phyloP scores from a whole-genome alignment of 2,329 filamentous ascomycete species.

The Claviceps monticola region DNA sequence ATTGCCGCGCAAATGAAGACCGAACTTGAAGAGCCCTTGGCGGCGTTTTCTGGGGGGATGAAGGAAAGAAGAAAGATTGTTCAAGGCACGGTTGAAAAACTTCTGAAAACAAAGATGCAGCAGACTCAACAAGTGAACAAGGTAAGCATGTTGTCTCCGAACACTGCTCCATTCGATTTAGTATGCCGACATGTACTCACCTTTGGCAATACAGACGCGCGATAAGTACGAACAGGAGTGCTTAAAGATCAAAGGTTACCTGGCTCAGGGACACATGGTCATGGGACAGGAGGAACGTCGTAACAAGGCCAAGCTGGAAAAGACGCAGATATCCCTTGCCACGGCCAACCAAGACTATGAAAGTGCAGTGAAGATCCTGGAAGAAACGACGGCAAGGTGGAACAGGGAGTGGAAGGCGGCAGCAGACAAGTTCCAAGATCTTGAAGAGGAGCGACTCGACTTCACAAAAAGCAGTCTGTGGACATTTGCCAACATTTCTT shows the following conservation, averaged over 20 bases:
- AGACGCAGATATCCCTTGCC: slow-evolving; percentile 91
- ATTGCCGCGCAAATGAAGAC: slow-evolving; percentile 92
- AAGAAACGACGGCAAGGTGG: slow-evolving; percentile 91
- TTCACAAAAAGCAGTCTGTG: slow-evolving; percentile 96
- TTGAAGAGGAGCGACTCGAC: slow-evolving; percentile 92
- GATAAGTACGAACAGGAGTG: slow-evolving; percentile 97
- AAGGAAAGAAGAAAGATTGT: slow-evolving; percentile 96
- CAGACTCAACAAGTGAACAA: slow-evolving; percentile 90
- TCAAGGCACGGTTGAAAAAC: slow-evolving; percentile 83
- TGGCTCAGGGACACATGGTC: slow-evolving; percentile 98
- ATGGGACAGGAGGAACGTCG: slow-evolving; percentile 99
- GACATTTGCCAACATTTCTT: slow-evolving; percentile 95
- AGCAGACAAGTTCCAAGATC: slow-evolving; percentile 96
- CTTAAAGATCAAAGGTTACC: slow-evolving; percentile 93
- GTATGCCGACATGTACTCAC: neutral
- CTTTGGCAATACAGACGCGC: slow-evolving; percentile 44
- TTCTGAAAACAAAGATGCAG: slow-evolving; percentile 83
- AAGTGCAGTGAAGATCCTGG: slow-evolving; percentile 76
- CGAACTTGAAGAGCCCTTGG: slow-evolving; percentile 85
- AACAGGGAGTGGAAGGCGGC: slow-evolving; percentile 97
- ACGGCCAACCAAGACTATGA: slow-evolving; percentile 90
- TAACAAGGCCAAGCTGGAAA: slow-evolving; percentile 97
- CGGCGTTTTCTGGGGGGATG: slow-evolving; percentile 84
- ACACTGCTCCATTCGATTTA: neutral
- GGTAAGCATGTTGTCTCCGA: slow-evolving; percentile 29